These are phyloP conservation scores for Candida tallmaniae DNA, from an alignment of 805 yeast genomes.

Conservation along the genomic window DNA sequence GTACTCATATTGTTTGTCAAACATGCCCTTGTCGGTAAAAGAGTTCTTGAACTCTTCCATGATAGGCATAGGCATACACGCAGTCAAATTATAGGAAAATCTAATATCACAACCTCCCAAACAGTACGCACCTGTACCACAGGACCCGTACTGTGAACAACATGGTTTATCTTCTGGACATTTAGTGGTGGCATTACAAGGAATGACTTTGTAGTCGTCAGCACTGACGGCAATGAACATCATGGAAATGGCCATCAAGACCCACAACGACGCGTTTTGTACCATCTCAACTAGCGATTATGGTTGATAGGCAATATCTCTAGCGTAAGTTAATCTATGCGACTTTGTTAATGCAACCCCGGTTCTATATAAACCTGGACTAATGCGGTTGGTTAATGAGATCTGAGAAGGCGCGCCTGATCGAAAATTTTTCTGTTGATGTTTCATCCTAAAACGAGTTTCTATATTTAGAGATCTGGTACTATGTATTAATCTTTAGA, in stretches of 20 bases:
- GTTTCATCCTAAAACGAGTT: neutral
- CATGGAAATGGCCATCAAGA: conserved; percentile 2
- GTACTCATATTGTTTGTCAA: conserved; percentile 31
- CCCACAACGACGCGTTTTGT: too few species aligned
- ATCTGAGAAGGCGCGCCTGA: neutral
- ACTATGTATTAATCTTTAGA: conserved; percentile 15
- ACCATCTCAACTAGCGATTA: too few species aligned
- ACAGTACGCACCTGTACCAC: conserved; percentile 77
- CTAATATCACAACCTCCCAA: conserved; percentile 85
- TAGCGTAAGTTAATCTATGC: too few species aligned
- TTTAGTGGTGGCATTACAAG: conserved; percentile 48
- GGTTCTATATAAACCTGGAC: neutral
- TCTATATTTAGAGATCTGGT: neutral
- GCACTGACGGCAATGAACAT: conserved; percentile 10
- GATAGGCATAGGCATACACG: conserved; percentile 86
- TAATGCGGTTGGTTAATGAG: neutral
- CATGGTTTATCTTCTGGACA: conserved; percentile 86
- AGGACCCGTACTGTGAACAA: conserved; percentile 74
- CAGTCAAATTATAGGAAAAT: conserved; percentile 54
- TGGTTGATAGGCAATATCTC: too few species aligned
- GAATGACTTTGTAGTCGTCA: conserved; percentile 7
- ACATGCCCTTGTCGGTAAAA: conserved; percentile 27
- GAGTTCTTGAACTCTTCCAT: conserved; percentile 41
- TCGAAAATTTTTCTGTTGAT: conserved; percentile 6
- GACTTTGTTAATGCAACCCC: neutral